phyloP scores from a whole-genome alignment of 2,329 filamentous ascomycete genomes.

The Coniosporium tulheliwenetii region DNA sequence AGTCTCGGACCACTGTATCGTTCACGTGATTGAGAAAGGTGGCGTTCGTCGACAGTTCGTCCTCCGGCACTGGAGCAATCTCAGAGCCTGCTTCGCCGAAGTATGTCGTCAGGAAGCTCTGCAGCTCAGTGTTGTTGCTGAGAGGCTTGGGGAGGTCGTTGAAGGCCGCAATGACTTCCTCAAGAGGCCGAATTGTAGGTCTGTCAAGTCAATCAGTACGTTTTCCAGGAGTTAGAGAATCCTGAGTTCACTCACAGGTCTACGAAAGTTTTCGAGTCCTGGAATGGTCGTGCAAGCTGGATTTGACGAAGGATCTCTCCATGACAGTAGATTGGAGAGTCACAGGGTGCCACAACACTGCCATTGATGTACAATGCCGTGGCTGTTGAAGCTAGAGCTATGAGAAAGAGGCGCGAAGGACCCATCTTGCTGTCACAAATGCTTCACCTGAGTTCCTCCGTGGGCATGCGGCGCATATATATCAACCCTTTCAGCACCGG shows the following conservation, averaged over 20 bases:
- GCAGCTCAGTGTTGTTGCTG: slow-evolving; percentile 45
- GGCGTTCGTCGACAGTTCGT: slow-evolving; percentile 39
- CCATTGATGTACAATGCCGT: slow-evolving; percentile 43
- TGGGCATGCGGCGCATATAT: too few relatives aligned
- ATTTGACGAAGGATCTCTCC: slow-evolving; percentile 47
- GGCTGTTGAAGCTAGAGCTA: not conserved
- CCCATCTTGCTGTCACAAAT: too few relatives aligned
- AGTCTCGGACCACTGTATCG: slow-evolving; percentile 43
- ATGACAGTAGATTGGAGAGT: slow-evolving; percentile 52
- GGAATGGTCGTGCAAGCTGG: slow-evolving; percentile 46
- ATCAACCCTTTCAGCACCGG: too few relatives aligned
- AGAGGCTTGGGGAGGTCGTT: slow-evolving; percentile 43
- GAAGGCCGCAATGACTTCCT: slow-evolving; percentile 47
- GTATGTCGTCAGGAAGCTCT: slow-evolving; percentile 44
- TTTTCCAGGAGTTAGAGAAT: not conserved
- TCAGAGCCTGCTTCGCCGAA: slow-evolving; percentile 51
- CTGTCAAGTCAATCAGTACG: slow-evolving; percentile 18
- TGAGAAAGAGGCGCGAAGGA: not conserved
- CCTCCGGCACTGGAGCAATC: slow-evolving; percentile 36
- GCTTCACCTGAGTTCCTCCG: too few relatives aligned
- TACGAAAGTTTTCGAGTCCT: slow-evolving; percentile 56
- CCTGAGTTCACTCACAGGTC: slow-evolving; percentile 23
- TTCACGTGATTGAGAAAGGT: slow-evolving; percentile 41
- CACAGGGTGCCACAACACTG: slow-evolving; percentile 45
- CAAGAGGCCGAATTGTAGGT: slow-evolving; percentile 42